Base-by-base conservation (phyloP, 805 yeast genomes). In the Saturnispora gosingensis region DNA sequence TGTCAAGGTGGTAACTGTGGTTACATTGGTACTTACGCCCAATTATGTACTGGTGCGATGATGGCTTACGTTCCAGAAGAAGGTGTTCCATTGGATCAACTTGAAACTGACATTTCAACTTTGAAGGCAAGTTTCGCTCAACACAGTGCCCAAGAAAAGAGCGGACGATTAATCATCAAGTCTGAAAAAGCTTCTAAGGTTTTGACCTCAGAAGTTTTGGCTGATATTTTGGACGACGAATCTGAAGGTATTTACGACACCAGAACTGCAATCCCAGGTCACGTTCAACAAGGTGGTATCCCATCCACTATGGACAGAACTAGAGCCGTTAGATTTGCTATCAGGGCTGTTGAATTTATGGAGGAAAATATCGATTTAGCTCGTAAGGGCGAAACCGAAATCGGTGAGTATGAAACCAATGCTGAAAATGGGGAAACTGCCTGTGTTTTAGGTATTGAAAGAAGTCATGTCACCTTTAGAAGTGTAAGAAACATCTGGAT, bases 1-100 rank as follows among this genome's bases (percentile, higher is more conserved):
- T 85, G 82, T 30, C 95, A 85, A 71, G 95, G 95, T 61, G 95
- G 95, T 50, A 81, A 85, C 67, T 82, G 87, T 25, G 95, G 95
- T 48, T 85, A 76, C 64, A 78, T 85, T 59, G 89, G 93, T 20
- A 76, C 87, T 2, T 76, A 74, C 59, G 78, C 83, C 13, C 84
- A 83, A 32, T 68, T 86, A 54, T 80, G 83, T 44, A 76, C 83
- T 32, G 91, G 91, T 58, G 83, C 90, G 2, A 77, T 78, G 53
- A 86, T 84, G 4, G 78, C 87, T 0, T 85, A 85, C 61, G 83
- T 83, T 27, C 95, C 93, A 34, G 95, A 85, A 63, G 79, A 80
- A 58, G 80, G 81, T 50, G 76, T 85, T 43, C 69, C 76, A 45
- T 69, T 86, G 59, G 73, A 72, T 39, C 81, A 80, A 57, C 64